Base-by-base conservation (phyloP, 768 basidiomycete genomes). In the Heimioporus sp. region DNA sequence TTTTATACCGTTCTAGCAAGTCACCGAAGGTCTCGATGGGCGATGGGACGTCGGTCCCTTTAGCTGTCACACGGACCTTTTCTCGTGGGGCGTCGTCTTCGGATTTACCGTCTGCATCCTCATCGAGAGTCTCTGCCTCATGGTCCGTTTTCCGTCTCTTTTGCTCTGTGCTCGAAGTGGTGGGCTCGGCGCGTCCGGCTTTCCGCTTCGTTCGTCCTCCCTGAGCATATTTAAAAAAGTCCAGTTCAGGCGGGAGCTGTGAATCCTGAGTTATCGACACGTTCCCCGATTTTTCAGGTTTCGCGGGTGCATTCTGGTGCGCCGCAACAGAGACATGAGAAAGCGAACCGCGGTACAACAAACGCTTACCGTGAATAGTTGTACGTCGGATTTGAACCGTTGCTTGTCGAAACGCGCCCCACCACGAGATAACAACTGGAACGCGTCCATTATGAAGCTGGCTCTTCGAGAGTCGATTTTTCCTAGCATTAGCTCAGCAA, bases 181-280 rank as follows among this genome's bases (percentile, higher is more conserved):
- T 49, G 21, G 54, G 47, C 32, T 55, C 54, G 39, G 54, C 48
- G 58, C 53, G 48, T 24, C 48, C 60, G 17, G 58, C 58, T 64
- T 83, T 85, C 48, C 83, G 78, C 64, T 88, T 87, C 32, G 64
- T 68, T 9, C 72, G 57, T 16, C 73, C 74, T 21, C 77, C 80
- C 55, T 83, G 78, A 3, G 88, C 85, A 55, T 92, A 92, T 61
- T 87, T 92, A 73, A 98, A 98, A 69, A 96, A 95, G 67, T 98
- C 92, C 8, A 98, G 78, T 61, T 89, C 90, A 2, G 75, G 59
- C 2, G 89, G 93, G 41, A 94, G 78, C 51, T 80, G 80, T 10
- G 71, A 74, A n/a, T 71, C 70, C n/a, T 63, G 61, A 2, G 51
- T 57, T 48, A 52, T 64, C 11, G 60, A 51, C 15, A 53, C 54